Percentiles rank a stretch among this genome's conserved stretches.
Conservation (phyloP, 2,329 filamentous ascomycete genomes). For the Fusarium sp. region DNA sequence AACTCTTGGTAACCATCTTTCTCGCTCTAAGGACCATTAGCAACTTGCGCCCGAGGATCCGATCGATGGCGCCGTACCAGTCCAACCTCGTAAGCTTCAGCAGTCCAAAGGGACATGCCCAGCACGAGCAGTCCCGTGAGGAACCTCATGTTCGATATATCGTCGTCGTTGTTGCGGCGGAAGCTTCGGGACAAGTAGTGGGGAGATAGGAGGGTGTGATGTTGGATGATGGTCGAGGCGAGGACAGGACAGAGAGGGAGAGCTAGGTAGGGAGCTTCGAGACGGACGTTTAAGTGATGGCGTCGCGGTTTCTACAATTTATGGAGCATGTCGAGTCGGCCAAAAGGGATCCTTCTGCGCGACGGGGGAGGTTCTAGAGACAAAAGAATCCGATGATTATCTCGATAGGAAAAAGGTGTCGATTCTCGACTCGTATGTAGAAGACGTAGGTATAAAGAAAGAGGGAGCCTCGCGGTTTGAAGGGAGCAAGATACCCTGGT, state of each 20-base stretch:
- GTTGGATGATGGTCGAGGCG: slow-evolving; percentile 22
- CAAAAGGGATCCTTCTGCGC: slow-evolving; percentile 12
- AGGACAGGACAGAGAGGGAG: slow-evolving; percentile 8
- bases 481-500: slow-evolving; percentile 24
- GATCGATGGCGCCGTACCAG: slow-evolving; percentile 58
- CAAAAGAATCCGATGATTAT: not conserved
- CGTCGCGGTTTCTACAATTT: slow-evolving; percentile 34
- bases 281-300: slow-evolving; percentile 35
- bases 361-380: not conserved
- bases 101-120: slow-evolving; percentile 66
- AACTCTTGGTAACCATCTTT: slow-evolving; percentile 81
- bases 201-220: slow-evolving; percentile 3
- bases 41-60: slow-evolving; percentile 3
- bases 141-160: slow-evolving; percentile 62
- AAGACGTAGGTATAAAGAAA: slow-evolving; percentile 1
- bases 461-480: slow-evolving; percentile 28
- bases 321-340: slow-evolving; percentile 35
- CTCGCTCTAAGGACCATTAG: slow-evolving; percentile 70
- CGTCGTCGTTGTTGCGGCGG: slow-evolving; percentile 13
- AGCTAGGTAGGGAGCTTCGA: slow-evolving; percentile 24
- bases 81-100: slow-evolving; percentile 67
- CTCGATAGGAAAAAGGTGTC: not conserved
- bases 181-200: slow-evolving; percentile 19
- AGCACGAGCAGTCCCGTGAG: slow-evolving; percentile 63
- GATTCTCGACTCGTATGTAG: not conserved